These are phyloP conservation scores for Linnemannia schmuckeri DNA, from an alignment of 192 early-diverging fungal genomes.

Conservation along the genomic window DNA sequence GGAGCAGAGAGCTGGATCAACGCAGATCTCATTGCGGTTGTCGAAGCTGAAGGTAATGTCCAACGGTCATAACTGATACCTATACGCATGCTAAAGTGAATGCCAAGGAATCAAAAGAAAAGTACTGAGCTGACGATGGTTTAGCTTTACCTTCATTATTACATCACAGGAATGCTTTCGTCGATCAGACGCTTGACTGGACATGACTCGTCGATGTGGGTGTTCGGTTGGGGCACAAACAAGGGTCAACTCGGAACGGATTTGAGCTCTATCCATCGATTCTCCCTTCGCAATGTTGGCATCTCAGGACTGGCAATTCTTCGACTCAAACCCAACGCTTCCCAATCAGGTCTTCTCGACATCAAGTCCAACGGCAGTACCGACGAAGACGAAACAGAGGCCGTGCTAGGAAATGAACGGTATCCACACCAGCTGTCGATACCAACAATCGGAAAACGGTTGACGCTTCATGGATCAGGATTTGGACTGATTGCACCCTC, in stretches of 20 bases:
- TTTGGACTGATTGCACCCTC: constrained; percentile 57
- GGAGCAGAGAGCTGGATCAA: constrained; percentile 38
- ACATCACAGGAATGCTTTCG: constrained; percentile 36
- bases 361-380: not conserved
- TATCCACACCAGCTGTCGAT: constrained; percentile 31
- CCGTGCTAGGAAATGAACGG: not conserved
- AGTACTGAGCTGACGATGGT: not conserved
- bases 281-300: constrained; percentile 49
- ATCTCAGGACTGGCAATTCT: constrained; percentile 49
- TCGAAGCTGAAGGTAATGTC: constrained; percentile 42
- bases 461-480: constrained; percentile 51
- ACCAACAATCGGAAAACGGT: constrained; percentile 38
- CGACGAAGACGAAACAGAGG: not conserved
- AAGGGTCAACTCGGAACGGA: constrained; percentile 49
- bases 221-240: constrained; percentile 44
- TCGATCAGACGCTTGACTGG: constrained; percentile 41
- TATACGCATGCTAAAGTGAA: not conserved
- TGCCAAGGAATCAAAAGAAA: not conserved
- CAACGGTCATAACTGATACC: not conserved
- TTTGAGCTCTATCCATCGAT: constrained; percentile 45
- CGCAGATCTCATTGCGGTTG: constrained; percentile 43
- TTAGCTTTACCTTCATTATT: not conserved
- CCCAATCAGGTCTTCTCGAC: not conserved
- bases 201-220: constrained; percentile 42
- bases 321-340: constrained; percentile 14